Base-by-base conservation (phyloP, 805 yeast genomes). In the Candida ipomoeae region DNA sequence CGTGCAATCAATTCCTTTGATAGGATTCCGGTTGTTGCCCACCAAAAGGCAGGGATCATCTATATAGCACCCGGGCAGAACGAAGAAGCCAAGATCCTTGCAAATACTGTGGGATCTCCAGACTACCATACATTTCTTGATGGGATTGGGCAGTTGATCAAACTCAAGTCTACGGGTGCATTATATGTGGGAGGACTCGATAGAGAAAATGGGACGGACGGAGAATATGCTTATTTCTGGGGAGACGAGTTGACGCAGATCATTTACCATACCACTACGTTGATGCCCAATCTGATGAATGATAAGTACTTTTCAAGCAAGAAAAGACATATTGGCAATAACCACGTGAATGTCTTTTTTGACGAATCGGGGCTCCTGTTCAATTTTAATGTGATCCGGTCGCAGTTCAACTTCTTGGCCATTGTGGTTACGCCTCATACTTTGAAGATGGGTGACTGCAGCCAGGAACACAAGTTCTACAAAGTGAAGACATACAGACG, bases 281-380 rank as follows among this genome's bases (percentile, higher is more conserved):
- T 89, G 77, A 89, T 89, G 96, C 89, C 91, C 2, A 71, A 75
- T 45, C 57, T 55, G 36, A 65, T 59, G 2, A 59, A 63, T 14
- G 85, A 84, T 55, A 62, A 64, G 3, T 60, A 62, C 15, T 71
- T 66, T 29, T 76, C 83, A 14, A 62, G 76, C 63, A 89, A 89
- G 67, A 89, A 89, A 66, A 70, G 90, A 49, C 97, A 89, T 63
- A 85, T 89, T 55, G 97, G 97, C 6, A 89, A 89, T 68, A 80
- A 89, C 62, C 84, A 82, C 64, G 94, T 89, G 50, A 87, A 85
- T 61, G 81, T 89, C 21, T 89, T 78, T 63, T 90, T 83, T 70
- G 88, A 89, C 60, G 96, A 89, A 58, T 81, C 89, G 2, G 77
- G 74, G 5, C 65, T 67, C 5, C 79, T 82, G 3, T 87, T 87